Evolutionary conservation across 2,329 filamentous ascomycete species (phyloP), one percentile per base, ranked within the genome.

Genomic region (Nemania serpens): DNA sequence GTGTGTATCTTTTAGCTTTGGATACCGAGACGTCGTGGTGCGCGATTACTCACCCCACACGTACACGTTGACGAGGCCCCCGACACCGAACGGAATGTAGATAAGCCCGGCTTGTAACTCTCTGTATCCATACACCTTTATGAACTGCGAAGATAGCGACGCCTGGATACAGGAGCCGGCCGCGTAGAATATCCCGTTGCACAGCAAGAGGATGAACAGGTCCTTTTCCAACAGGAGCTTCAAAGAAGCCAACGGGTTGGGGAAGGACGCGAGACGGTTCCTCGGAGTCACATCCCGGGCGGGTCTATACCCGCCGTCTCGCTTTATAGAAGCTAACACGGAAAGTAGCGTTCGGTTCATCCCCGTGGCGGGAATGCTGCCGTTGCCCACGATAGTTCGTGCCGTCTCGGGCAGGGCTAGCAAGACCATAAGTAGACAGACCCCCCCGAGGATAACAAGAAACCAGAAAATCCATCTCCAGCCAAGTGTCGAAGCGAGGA

Each of bases 391-490:
- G 15, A 67, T 56, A 20, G 42, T 22, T 10, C 66, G 62, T 9
- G 66, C 57, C 10, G 66, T 75, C 55, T 75, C 69, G 1, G 79
- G 81, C 3, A 81, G 69, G 2, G 80, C 73, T 1, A 79, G 43
- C 1, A 78, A 37, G 3, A 79, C 65, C 0, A 77, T 64, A 0
- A 79, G 55, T 13, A 79, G 66, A 47, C 76, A 76, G 3, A 70
- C 67, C 0, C 66, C 63, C 0, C 63, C 64, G 4, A 65, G 53
- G 17, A 83, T 79, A 1, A 76, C 73, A 11, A 84, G 67, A 48
- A 82, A 80, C 79, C 79, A 82, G 62, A 82, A 82, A 37, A 81
- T 77, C 49, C 73, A 74, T 52, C 75, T 69, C 81, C 81, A 84
- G 0, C 79, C 79, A 1, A 80, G 69, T 56, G 75, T 78, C 25